Percentiles rank a stretch among this genome's conserved stretches.
phyloP scores from a whole-genome alignment of 805 yeast species.

The Nematodospora valgi region DNA sequence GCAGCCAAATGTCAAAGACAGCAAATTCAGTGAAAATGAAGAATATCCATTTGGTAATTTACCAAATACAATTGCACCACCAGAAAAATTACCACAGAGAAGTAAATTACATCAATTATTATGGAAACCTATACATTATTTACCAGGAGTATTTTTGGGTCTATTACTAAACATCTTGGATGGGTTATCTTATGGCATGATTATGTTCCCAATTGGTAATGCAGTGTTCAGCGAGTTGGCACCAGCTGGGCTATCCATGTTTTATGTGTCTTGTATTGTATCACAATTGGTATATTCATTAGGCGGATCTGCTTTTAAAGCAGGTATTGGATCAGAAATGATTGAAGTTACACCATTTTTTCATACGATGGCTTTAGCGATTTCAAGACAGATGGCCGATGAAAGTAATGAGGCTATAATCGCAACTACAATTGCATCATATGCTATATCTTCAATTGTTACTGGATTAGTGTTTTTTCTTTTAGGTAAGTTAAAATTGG shows the following conservation, averaged over 20 bases:
- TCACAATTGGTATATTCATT: slow-evolving; percentile 84
- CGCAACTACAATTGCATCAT: slow-evolving; percentile 85
- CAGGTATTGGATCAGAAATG: slow-evolving; percentile 98
- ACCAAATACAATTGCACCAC: background rate
- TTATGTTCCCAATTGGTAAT: slow-evolving; percentile 88
- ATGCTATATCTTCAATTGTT: slow-evolving; percentile 75
- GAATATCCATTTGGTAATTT: background rate
- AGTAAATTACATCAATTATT: slow-evolving; percentile 12
- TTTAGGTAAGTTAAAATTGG: slow-evolving; percentile 77
- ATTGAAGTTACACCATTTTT: slow-evolving; percentile 98
- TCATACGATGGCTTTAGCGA: slow-evolving; percentile 85
- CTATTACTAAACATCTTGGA: slow-evolving; percentile 82
- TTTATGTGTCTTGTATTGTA: slow-evolving; percentile 85
- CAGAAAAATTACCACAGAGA: slow-evolving; percentile 12
- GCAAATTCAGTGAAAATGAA: background rate
- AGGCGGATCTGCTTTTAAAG: slow-evolving; percentile 86
- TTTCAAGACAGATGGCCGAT: slow-evolving; percentile 54
- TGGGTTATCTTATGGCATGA: slow-evolving; percentile 96
- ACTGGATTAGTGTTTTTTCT: slow-evolving; percentile 80
- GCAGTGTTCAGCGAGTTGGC: slow-evolving; percentile 74
- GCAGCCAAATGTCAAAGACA: background rate
- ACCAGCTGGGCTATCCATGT: slow-evolving; percentile 89
- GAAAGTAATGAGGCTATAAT: slow-evolving; percentile 52
- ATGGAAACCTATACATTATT: slow-evolving; percentile 41
- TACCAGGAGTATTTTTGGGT: slow-evolving; percentile 87